Evolutionary conservation across 257 asterid genomes (phyloP), one percentile per base, ranked within the genome.

Genomic region (Fraxinus americana): DNA sequence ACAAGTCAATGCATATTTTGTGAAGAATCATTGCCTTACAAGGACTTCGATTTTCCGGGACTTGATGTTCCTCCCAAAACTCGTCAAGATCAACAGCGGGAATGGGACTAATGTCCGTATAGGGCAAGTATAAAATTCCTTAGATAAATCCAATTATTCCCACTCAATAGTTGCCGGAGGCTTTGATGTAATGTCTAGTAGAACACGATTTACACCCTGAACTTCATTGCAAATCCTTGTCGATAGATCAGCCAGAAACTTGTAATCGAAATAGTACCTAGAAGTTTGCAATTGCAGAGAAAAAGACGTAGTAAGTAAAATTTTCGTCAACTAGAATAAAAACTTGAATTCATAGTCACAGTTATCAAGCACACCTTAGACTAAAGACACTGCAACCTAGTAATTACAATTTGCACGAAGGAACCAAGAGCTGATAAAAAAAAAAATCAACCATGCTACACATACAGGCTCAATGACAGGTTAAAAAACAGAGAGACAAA

Each of bases 141-240:
- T 27, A 1, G n/a, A 12, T n/a, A 25, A 21, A 21, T 63, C 36
- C 69, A 27, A 25, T 79, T 83, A 96, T 84, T 96, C 98, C 98
- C 99, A 96, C 84, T 96, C 99, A 71, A 96, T 96, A 7, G 99
- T 96, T 5, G 99, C 91, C 13, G 99, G 98, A 83, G 99, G 99
- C 86, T 96, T 96, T n/a, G 98, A 93, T 6, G 98, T 96, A 66
- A 96, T 89, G 80, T 96, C 99, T 32, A 91, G 93, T 81, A 96
- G 96, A 87, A 96, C 98, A 72, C 98, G 90, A 70, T 96, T 96
- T n/a, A 96, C 98, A 25, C 98, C 96, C 0, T 89, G 90, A 38
- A 96, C 98, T 77, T 91, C 92, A 65, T 96, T 96, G 96, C 97
- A 93, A 35, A 96, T 96, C 92, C 81, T 96, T 21, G 93, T 90